Percentiles rank a stretch among this genome's conserved stretches.
phyloP scores from a whole-genome alignment of 257 asterid genomes.

The Haberlea rhodopensis region DNA sequence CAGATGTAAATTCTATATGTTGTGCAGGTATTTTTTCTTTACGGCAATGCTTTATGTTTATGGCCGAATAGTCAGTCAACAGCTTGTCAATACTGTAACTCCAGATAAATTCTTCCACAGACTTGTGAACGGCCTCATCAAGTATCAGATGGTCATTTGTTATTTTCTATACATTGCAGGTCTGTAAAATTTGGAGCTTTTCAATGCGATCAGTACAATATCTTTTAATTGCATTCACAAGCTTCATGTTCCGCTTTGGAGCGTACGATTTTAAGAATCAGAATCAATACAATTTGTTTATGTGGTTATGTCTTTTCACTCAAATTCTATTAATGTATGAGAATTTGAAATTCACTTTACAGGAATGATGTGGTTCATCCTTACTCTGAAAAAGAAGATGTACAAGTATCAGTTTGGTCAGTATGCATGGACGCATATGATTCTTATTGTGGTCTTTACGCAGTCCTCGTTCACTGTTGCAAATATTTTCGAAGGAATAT shows the following conservation, averaged over 20 bases:
- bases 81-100: slow-evolving; percentile 49
- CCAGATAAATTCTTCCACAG: slow-evolving; percentile 49
- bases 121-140: slow-evolving; percentile 48
- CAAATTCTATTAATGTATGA: not conserved
- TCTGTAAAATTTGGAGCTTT: slow-evolving; percentile 22
- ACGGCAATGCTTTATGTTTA: slow-evolving; percentile 71
- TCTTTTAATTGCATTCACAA: slow-evolving; percentile 7
- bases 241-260: not conserved
- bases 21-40: slow-evolving; percentile 66
- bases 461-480: slow-evolving; percentile 73
- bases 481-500: slow-evolving; percentile 66
- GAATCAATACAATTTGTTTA: not conserved
- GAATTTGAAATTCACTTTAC: slow-evolving; percentile 13
- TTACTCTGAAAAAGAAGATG: slow-evolving; percentile 62
- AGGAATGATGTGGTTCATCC: slow-evolving; percentile 72
- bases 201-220: not conserved
- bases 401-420: slow-evolving; percentile 68
- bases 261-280: not conserved
- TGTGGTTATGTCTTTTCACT: not conserved
- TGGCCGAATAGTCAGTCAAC: slow-evolving; percentile 56
- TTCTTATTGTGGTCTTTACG: slow-evolving; percentile 61
- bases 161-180: slow-evolving; percentile 66
- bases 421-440: slow-evolving; percentile 77
- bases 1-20: not conserved
- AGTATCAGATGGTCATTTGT: slow-evolving; percentile 70